Evolutionary conservation across 75 land plant species (phyloP).

Genomic region (Pinus taeda): DNA sequence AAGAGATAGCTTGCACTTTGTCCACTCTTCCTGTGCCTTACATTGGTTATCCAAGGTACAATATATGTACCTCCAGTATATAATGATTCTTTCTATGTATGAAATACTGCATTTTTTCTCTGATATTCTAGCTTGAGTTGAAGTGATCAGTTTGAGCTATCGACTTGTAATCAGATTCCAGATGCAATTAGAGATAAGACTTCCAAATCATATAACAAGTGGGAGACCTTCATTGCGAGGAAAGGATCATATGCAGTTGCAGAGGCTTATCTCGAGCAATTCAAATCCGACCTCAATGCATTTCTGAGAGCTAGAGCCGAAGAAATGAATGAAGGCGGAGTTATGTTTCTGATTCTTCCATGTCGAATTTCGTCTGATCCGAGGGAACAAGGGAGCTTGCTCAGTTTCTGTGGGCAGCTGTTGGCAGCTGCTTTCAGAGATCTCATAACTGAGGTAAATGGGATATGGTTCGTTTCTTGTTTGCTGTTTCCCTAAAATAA

Average conservation of each 20-base stretch:
- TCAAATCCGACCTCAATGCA: not conserved
- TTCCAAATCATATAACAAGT: not conserved
- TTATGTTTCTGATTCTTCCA: not conserved
- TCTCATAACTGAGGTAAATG: not conserved
- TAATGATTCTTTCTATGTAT: too few species aligned
- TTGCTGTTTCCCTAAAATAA: too few species aligned
- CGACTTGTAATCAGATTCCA: not conserved
- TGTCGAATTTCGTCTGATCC: not conserved
- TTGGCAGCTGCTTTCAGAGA: not conserved
- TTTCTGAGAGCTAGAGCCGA: not conserved
- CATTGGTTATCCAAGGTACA: slow-evolving; percentile 2
- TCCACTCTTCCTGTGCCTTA: not conserved
- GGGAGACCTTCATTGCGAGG: not conserved
- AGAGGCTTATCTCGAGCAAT: not conserved
- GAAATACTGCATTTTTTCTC: too few species aligned
- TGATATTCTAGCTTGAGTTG: not conserved
- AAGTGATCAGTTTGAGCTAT: not conserved
- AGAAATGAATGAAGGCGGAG: not conserved
- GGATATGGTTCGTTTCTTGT: too few species aligned
- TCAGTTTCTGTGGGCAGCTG: not conserved
- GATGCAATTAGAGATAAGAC: not conserved
- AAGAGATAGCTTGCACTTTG: not conserved
- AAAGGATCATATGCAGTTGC: not conserved
- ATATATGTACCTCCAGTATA: too few species aligned
- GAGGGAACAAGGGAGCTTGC: not conserved